Evolutionary conservation across 148 eudicot species (phyloP), one percentile per base, ranked within the genome.

Genomic region (Amaranthus palmeri): DNA sequence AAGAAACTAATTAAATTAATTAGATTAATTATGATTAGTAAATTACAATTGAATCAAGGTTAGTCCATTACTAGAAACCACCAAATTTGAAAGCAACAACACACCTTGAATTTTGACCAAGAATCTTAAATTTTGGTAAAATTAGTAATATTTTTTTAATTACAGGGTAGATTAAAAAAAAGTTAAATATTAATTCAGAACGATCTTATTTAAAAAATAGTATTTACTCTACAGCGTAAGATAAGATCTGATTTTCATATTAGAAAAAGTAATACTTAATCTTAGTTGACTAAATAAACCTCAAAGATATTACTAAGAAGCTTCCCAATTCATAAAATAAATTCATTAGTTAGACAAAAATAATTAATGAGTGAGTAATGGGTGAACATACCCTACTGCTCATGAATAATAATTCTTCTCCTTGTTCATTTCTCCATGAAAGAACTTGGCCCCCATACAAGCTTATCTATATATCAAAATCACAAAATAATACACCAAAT

Each of bases 361-460:
- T 45, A 58, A 47, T 10, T 49, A 72, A 15, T 13, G 50, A 47
- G 54, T 74, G 14, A 54, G 47, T 58, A 49, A 57, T 15, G n/a
- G n/a, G n/a, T n/a, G n/a, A n/a, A n/a, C n/a, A 73, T 64, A 90
- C 99, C 93, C 91, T 95, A 76, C 84, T 91, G 62, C 97, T 95
- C 11, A 80, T 84, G 79, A 95, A 95, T 17, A 95, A 66, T 46
- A 95, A 79, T 50, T 95, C 99, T 79, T 95, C 97, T 40, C 96
- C 93, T 18, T 85, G 79, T 50, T 85, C 90, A 54, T 81, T 88
- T 83, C 82, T 92, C 99, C 99, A 95, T 48, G 99, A 95, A 52
- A 92, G 85, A 67, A 95, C 92, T 75, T 92, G 99, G 49, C 93
- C 99, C 46, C 99, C 99, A 78, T 88, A 84, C 80, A 91, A 81